A percentile compares a stretch with the other conserved stretches of the same genome.
Evolutionary conservation across 768 basidiomycete genomes (phyloP).

Genomic region (Leucocoprinus sp.): DNA sequence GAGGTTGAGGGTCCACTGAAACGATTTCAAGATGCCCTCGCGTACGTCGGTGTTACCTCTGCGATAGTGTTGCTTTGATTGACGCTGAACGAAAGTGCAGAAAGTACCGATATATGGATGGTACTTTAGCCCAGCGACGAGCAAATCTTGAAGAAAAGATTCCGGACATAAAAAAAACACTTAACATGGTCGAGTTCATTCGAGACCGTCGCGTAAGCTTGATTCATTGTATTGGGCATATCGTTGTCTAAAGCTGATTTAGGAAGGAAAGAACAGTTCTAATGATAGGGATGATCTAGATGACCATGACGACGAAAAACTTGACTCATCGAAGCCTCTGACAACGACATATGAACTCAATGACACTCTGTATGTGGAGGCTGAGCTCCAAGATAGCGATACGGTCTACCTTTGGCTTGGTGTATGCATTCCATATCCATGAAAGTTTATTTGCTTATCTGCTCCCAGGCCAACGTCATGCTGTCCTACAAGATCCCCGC

Average conservation of each 20-base stretch:
- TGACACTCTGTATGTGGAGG: slow-evolving; percentile 91
- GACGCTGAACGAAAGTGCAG: slow-evolving; percentile 44
- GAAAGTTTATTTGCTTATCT: neutral
- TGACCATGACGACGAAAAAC: slow-evolving; percentile 51
- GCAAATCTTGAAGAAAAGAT: slow-evolving; percentile 87
- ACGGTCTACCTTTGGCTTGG: slow-evolving; percentile 95
- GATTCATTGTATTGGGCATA: neutral
- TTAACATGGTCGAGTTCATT: slow-evolving; percentile 82
- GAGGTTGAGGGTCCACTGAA: slow-evolving; percentile 74
- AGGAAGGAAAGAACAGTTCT: slow-evolving; percentile 54
- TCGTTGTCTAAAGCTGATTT: slow-evolving; percentile 6
- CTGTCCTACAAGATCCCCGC: slow-evolving; percentile 81
- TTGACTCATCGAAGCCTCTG: slow-evolving; percentile 44
- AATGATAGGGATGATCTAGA: slow-evolving; percentile 30
- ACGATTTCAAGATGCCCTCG: slow-evolving; percentile 85
- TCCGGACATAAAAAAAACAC: slow-evolving; percentile 89
- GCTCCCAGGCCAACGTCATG: slow-evolving; percentile 88
- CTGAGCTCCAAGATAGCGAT: slow-evolving; percentile 78
- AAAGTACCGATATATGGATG: slow-evolving; percentile 98
- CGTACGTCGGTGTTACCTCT: slow-evolving; percentile 48
- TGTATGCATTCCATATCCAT: slow-evolving; percentile 38
- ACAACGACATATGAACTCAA: slow-evolving; percentile 91
- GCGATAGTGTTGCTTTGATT: slow-evolving; percentile 15
- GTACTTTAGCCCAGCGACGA: slow-evolving; percentile 70
- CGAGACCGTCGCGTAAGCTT: slow-evolving; percentile 57